phyloP scores from a whole-genome alignment of 805 yeast genomes.

The Wickerhamomyces subpelliculosus region DNA sequence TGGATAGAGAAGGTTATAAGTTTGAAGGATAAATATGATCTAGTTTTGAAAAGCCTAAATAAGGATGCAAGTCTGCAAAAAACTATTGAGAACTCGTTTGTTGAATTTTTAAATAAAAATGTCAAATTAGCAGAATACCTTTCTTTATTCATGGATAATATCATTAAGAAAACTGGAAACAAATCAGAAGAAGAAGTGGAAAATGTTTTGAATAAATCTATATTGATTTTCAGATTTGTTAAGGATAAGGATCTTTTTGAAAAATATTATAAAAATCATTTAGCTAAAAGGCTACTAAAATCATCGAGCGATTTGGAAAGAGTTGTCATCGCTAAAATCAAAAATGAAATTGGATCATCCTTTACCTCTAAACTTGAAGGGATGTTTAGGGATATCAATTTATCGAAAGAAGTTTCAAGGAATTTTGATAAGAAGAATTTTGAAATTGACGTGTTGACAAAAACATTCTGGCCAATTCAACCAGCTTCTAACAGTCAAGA shows the following conservation, averaged over 20 bases:
- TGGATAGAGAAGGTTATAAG: conserved; percentile 60
- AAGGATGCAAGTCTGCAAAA: conserved; percentile 43
- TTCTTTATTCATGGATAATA: conserved; percentile 52
- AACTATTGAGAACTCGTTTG: conserved; percentile 53
- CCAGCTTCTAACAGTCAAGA: conserved; percentile 22
- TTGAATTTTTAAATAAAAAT: conserved; percentile 50
- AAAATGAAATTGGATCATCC: conserved; percentile 72
- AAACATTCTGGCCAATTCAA: conserved; percentile 64
- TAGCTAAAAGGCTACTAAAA: conserved; percentile 70
- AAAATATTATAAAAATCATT: conserved; percentile 74
- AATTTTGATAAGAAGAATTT: conserved; percentile 36
- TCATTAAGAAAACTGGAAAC: conserved; percentile 43
- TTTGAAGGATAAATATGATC: conserved; percentile 43
- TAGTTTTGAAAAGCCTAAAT: conserved; percentile 37
- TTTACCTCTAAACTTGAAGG: conserved; percentile 77
- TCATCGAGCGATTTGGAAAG: conserved; percentile 59
- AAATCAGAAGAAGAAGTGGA: conserved; percentile 38
- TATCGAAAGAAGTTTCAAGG: conserved; percentile 41
- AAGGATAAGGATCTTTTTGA: conserved; percentile 85
- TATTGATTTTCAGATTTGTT: conserved; percentile 58
- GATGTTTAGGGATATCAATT: conserved; percentile 75
- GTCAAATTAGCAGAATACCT: conserved; percentile 45
- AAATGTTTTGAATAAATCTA: conserved; percentile 44
- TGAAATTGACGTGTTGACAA: conserved; percentile 49
- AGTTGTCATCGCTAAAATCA: conserved; percentile 54